These are phyloP conservation scores for Ophiostoma pallidulum DNA, from an alignment of 2,329 filamentous ascomycete species.

Conservation along the genomic window DNA sequence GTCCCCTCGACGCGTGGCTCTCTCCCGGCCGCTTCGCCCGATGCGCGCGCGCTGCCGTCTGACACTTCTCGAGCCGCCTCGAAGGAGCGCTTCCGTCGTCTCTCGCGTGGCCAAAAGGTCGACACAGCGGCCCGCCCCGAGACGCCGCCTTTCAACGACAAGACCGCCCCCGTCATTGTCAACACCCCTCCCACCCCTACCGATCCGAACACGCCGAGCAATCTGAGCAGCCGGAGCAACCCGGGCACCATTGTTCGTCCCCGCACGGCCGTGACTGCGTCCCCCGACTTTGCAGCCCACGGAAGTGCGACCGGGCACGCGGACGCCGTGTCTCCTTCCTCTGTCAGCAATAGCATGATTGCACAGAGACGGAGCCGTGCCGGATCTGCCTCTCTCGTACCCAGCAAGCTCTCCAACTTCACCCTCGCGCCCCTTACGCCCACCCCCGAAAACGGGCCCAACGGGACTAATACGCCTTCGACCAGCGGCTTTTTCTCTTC, in stretches of 20 bases:
- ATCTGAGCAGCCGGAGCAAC: too few relatives aligned
- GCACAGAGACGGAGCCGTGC: constrained; percentile 51
- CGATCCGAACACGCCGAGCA: constrained; percentile 29
- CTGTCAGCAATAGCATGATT: constrained; percentile 52
- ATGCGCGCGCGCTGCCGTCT: not conserved
- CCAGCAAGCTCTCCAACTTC: constrained; percentile 80
- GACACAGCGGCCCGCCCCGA: constrained; percentile 29
- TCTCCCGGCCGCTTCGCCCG: not conserved
- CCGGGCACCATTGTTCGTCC: constrained; percentile 7
- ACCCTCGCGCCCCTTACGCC: constrained; percentile 66
- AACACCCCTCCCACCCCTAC: constrained; percentile 59
- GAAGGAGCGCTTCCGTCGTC: constrained; percentile 20
- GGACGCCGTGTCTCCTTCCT: constrained; percentile 47
- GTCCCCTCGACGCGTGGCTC: not conserved
- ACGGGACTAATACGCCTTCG: constrained; percentile 36
- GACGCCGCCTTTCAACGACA: constrained; percentile 39
- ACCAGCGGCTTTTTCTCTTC: constrained; percentile 81
- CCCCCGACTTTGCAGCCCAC: constrained; percentile 14
- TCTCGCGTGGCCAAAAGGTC: constrained; percentile 23
- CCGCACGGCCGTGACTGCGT: not conserved
- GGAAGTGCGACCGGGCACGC: constrained; percentile 22
- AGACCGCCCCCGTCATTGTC: constrained; percentile 45
- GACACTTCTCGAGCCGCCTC: constrained; percentile 14
- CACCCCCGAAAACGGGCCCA: constrained; percentile 56
- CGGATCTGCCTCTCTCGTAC: constrained; percentile 47